Evolutionary conservation across 306 rosid genomes (phyloP), one percentile per base, ranked within the genome.

Genomic region (Dryas octopetala): DNA sequence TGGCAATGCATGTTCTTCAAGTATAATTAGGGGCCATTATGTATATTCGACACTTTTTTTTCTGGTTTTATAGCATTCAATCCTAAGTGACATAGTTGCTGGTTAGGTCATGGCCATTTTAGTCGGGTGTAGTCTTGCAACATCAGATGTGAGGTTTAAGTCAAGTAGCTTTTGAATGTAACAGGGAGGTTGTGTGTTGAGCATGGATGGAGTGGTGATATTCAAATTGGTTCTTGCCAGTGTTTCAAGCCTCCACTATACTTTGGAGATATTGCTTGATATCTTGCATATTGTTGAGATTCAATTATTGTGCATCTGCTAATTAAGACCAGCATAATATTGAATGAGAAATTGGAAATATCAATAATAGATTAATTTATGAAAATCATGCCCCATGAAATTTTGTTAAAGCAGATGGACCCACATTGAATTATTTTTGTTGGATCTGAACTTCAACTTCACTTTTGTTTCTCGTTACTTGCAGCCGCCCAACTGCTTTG

Each of bases 401-500:
- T 63, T 14, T 16, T 32, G 50, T 62, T 2, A 15, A 63, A 63
- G 47, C 26, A 62, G 46, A 62, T 38, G 17, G 15, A 32, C 38
- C 38, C 32, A 19, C 47, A 70, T 41, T 46, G 7, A 26, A 9
- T 55, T n/a, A 10, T 66, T 46, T 26, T 28, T 26, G 5, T 46
- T 47, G 68, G 43, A 45, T 47, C 32, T 60, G 48, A 73, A 28
- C 6, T 23, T 72, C 48, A 40, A 45, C 67, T 78, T 55, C 13
- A 38, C 55, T 28, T 62, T 19, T 54, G 65, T 65, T 66, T 76
- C 52, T 76, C 68, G 62, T 67, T 76, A 50, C 73, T 49, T 76
- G 71, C 88, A 96, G 99, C 76, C 99, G 99, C 28, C 99, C 99
- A 1, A 89, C 97, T 79, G 93, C 98, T 68, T 86, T 96, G 81